phyloP scores from a whole-genome alignment of 257 asterid species.

The Ilex asprella region DNA sequence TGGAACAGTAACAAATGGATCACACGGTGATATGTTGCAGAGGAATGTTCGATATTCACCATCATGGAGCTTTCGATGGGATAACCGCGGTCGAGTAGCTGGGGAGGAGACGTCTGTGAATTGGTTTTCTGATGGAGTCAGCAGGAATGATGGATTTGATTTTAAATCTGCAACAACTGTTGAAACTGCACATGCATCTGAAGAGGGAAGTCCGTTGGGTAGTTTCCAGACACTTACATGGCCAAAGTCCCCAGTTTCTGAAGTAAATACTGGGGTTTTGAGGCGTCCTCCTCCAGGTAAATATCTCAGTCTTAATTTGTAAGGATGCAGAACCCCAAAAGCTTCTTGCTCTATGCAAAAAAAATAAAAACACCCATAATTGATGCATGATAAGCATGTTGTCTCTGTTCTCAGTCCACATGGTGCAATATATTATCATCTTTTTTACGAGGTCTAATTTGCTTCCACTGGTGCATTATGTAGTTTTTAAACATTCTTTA shows the following conservation, averaged over 20 bases:
- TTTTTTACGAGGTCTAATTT: too few species aligned
- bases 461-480: too few species aligned
- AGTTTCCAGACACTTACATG: slow-evolving; percentile 55
- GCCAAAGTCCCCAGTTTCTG: slow-evolving; percentile 73
- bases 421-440: too few species aligned
- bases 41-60: slow-evolving; percentile 79
- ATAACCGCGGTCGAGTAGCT: slow-evolving; percentile 81
- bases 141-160: slow-evolving; percentile 34
- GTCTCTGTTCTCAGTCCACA: too few species aligned
- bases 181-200: slow-evolving; percentile 69
- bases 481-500: too few species aligned
- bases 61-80: slow-evolving; percentile 95
- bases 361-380: too few species aligned
- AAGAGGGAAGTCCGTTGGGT: slow-evolving; percentile 71
- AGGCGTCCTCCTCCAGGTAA: slow-evolving; percentile 68
- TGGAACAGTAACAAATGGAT: slow-evolving; percentile 51
- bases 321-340: too few species aligned
- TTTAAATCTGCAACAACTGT: slow-evolving; percentile 51
- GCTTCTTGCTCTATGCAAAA: too few species aligned
- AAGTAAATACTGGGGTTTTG: slow-evolving; percentile 36
- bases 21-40: slow-evolving; percentile 52
- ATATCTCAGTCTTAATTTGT: neutral
- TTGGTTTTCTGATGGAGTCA: slow-evolving; percentile 49
- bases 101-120: slow-evolving; percentile 76
- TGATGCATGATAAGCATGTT: too few species aligned